Conservation (phyloP, 2,329 filamentous ascomycete species). For the Aspergillus sp. region DNA sequence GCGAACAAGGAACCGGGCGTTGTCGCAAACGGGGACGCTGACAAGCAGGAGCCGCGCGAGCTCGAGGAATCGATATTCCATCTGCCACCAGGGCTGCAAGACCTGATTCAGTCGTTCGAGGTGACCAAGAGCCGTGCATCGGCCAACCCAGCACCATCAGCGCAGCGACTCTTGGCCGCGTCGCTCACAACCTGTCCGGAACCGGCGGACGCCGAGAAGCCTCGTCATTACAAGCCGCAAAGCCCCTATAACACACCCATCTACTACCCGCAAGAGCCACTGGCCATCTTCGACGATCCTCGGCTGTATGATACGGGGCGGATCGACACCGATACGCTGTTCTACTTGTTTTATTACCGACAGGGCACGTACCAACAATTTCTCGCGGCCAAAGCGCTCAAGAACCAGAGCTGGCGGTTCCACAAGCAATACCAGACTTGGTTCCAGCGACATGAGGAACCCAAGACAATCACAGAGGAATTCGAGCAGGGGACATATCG, state of each 20-base stretch:
- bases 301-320: conserved; percentile 64
- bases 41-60: conserved; percentile 42
- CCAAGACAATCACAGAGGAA: conserved; percentile 96
- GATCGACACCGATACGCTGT: conserved; percentile 91
- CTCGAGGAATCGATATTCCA: conserved; percentile 82
- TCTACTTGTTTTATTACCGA: conserved; percentile 99
- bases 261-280: conserved; percentile 87
- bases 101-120: conserved; percentile 87
- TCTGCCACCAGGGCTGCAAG: conserved; percentile 77
- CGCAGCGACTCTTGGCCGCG: conserved; percentile 64
- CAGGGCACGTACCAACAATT: conserved; percentile 95
- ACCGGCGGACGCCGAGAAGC: conserved; percentile 68
- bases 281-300: conserved; percentile 85
- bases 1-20: conserved; percentile 31
- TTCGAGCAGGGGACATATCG: conserved; percentile 98
- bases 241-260: conserved; percentile 68
- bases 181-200: conserved; percentile 70
- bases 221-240: conserved; percentile 75
- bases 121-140: conserved; percentile 63
- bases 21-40: conserved; percentile 43
- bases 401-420: conserved; percentile 97
- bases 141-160: conserved; percentile 53
- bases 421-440: conserved; percentile 99
- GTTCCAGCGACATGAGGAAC: conserved; percentile 98
- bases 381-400: conserved; percentile 89